Percentiles rank a stretch among this genome's conserved stretches.
Conservation (phyloP, 2,329 filamentous ascomycete species). For the Stagonosporopsis vannaccii region DNA sequence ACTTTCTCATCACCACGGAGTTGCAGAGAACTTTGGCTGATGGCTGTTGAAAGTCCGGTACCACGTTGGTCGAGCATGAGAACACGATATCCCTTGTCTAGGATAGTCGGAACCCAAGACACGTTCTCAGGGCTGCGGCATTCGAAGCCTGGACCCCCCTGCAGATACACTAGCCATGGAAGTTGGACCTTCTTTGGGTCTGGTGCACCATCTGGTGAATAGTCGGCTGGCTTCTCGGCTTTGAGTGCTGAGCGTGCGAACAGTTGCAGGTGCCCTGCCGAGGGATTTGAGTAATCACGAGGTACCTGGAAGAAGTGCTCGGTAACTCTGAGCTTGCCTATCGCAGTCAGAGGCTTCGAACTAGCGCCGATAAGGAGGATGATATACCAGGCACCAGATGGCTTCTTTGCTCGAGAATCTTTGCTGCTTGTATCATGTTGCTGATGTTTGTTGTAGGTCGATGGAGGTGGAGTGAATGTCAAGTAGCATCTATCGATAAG, state of each 20-base stretch:
- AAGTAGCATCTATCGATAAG: constrained; percentile 31
- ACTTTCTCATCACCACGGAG: constrained; percentile 67
- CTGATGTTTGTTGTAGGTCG: constrained; percentile 12
- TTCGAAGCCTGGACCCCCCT: constrained; percentile 85
- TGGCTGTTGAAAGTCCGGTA: constrained; percentile 82
- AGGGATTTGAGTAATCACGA: constrained; percentile 73
- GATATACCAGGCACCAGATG: constrained; percentile 54
- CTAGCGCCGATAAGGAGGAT: background rate
- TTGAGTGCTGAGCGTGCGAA: constrained; percentile 79
- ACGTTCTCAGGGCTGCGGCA: constrained; percentile 78
- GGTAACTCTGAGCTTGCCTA: constrained; percentile 77
- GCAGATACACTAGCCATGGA: constrained; percentile 74
- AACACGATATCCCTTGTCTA: constrained; percentile 82
- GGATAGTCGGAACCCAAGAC: constrained; percentile 71
- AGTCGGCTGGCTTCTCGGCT: constrained; percentile 67
- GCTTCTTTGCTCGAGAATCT: constrained; percentile 56
- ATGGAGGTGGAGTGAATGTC: constrained; percentile 20
- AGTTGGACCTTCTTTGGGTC: constrained; percentile 57
- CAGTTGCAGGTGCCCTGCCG: constrained; percentile 69
- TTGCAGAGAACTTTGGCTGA: constrained; percentile 75
- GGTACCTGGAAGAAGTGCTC: constrained; percentile 90
- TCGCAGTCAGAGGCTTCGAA: constrained; percentile 4
- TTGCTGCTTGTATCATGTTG: constrained; percentile 53
- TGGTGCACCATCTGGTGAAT: constrained; percentile 56
- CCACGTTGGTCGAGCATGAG: constrained; percentile 91